Evolutionary conservation across 805 yeast genomes (phyloP).

Genomic region (Metschnikowia borealis): DNA sequence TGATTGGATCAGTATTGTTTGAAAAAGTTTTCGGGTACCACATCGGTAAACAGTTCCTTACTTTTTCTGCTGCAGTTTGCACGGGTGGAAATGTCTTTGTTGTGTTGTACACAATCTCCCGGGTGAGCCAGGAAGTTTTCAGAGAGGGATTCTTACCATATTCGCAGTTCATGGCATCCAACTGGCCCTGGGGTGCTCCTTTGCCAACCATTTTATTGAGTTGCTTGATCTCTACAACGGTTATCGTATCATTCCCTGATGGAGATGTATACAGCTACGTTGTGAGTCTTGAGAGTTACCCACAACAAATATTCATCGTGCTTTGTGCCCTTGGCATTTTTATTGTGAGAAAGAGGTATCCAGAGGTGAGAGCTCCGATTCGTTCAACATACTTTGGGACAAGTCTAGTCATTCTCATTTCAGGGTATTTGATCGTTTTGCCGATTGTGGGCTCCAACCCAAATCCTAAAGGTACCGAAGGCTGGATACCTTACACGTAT

Average conservation of each 20-base stretch:
- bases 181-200: slow-evolving; percentile 56
- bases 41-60: slow-evolving; percentile 51
- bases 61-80: slow-evolving; percentile 56
- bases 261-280: slow-evolving; percentile 51
- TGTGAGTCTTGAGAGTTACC: slow-evolving; percentile 50
- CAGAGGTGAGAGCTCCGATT: slow-evolving; percentile 47
- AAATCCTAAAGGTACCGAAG: slow-evolving; percentile 39
- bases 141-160: slow-evolving; percentile 61
- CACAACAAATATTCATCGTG: slow-evolving; percentile 46
- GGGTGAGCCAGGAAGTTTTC: slow-evolving; percentile 63
- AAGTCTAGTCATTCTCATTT: slow-evolving; percentile 40
- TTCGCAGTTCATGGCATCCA: slow-evolving; percentile 48
- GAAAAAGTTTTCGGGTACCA: slow-evolving; percentile 51
- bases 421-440: slow-evolving; percentile 46
- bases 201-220: slow-evolving; percentile 47
- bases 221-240: slow-evolving; percentile 35
- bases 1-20: slow-evolving; percentile 56
- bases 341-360: slow-evolving; percentile 47
- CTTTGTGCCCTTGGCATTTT: slow-evolving; percentile 56
- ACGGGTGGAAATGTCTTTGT: slow-evolving; percentile 63
- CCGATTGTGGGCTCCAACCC: slow-evolving; percentile 41
- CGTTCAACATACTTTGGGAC: slow-evolving; percentile 50
- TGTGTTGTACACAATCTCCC: slow-evolving; percentile 53
- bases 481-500: slow-evolving; percentile 48
- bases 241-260: slow-evolving; percentile 40